Conservation (phyloP, 2,329 filamentous ascomycete genomes). For the Diplocarpon mali region DNA sequence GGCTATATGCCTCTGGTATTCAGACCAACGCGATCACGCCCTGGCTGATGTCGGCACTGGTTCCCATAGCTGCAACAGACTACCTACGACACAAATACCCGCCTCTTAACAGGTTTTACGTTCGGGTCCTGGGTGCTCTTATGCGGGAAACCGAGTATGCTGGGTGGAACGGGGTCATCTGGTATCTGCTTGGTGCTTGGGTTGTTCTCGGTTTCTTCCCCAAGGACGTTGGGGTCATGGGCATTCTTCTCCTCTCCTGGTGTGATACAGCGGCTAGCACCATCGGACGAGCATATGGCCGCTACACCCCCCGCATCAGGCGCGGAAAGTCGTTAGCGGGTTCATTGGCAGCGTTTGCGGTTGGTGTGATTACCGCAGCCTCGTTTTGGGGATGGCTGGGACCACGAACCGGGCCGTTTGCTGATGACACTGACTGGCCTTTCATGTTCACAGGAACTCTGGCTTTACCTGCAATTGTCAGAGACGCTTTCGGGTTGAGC, state of each 20-base stretch:
- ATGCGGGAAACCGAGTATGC: slow-evolving; percentile 96
- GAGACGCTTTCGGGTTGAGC: slow-evolving; percentile 50
- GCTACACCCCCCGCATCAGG: slow-evolving; percentile 76
- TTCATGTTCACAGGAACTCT: slow-evolving; percentile 78
- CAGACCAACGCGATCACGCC: slow-evolving; percentile 73
- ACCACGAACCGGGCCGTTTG: slow-evolving; percentile 53
- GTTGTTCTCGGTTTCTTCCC: slow-evolving; percentile 76
- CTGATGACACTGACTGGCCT: slow-evolving; percentile 54
- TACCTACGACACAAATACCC: slow-evolving; percentile 73
- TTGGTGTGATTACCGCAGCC: slow-evolving; percentile 72
- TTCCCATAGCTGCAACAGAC: slow-evolving; percentile 78
- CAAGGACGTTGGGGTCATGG: slow-evolving; percentile 86
- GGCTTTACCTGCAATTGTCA: slow-evolving; percentile 51
- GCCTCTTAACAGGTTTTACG: slow-evolving; percentile 77
- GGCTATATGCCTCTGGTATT: slow-evolving; percentile 69
- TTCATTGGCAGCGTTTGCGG: slow-evolving; percentile 69
- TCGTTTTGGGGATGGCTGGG: slow-evolving; percentile 85
- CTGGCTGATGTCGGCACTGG: slow-evolving; percentile 65
- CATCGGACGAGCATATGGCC: slow-evolving; percentile 80
- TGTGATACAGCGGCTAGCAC: slow-evolving; percentile 96
- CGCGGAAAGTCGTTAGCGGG: slow-evolving; percentile 87
- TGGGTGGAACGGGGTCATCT: slow-evolving; percentile 94
- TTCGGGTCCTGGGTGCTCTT: slow-evolving; percentile 70
- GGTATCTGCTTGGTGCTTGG: slow-evolving; percentile 88
- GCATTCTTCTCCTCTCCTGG: slow-evolving; percentile 86